phyloP scores from a whole-genome alignment of 148 eudicot species.

The Rhododendron ferrugineum region DNA sequence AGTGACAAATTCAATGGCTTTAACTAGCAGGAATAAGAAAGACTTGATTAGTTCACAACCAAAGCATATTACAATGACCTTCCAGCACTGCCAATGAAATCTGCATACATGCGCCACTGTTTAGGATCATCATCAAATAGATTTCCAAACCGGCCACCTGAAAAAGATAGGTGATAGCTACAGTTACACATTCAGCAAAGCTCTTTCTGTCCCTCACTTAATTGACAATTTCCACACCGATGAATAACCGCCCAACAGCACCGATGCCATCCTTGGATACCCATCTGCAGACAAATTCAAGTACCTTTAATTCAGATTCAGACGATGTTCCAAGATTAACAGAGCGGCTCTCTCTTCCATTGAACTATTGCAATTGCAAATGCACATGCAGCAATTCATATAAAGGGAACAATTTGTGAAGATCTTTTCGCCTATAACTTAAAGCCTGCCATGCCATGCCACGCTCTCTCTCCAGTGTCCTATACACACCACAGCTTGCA shows the following conservation, averaged over 20 bases:
- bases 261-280: constrained; percentile 99
- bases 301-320: constrained; percentile 11
- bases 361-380: background rate
- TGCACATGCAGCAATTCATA: background rate
- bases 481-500: background rate
- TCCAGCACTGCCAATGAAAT: constrained; percentile 97
- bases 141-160: constrained; percentile 93
- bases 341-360: background rate
- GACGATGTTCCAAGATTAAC: background rate
- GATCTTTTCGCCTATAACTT: background rate
- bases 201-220: constrained; percentile 17
- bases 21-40: background rate
- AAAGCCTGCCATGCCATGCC: background rate
- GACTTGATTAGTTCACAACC: background rate
- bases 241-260: constrained; percentile 91
- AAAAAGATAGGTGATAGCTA: constrained; percentile 27
- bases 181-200: constrained; percentile 13
- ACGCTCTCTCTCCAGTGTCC: background rate
- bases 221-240: constrained; percentile 53
- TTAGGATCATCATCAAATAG: constrained; percentile 96
- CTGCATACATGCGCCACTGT: constrained; percentile 99
- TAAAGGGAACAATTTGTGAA: background rate
- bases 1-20: background rate
- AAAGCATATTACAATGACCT: constrained; percentile 38
- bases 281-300: constrained; percentile 55